phyloP scores from a whole-genome alignment of 495 filamentous ascomycete genomes.

The Talaromyces nanjingensis region DNA sequence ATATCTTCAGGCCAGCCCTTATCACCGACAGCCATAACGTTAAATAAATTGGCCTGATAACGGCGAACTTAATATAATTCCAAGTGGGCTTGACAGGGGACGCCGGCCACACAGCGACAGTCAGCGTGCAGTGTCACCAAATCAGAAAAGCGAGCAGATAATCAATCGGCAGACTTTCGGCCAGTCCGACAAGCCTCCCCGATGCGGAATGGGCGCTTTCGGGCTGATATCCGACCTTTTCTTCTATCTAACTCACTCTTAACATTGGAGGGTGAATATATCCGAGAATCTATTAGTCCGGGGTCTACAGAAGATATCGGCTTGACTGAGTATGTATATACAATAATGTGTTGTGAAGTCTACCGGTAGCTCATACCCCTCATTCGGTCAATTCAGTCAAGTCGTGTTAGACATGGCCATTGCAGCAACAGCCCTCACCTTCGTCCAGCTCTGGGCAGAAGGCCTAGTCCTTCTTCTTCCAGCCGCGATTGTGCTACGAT shows the following conservation, averaged over 20 bases:
- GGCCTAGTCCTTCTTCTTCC: not conserved
- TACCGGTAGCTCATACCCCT: too few relatives aligned
- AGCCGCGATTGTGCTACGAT: constrained; percentile 1
- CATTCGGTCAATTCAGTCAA: too few relatives aligned
- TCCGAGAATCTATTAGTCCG: not conserved
- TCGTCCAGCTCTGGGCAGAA: not conserved
- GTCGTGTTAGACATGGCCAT: not conserved
- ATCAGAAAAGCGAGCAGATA: not conserved
- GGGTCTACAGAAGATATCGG: not conserved
- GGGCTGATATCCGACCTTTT: not conserved
- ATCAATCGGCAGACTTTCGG: not conserved
- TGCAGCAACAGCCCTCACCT: not conserved
- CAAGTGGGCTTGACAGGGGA: not conserved
- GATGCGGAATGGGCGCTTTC: not conserved
- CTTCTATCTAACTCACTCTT: not conserved
- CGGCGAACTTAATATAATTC: not conserved
- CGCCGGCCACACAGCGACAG: not conserved
- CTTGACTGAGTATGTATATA: too few relatives aligned
- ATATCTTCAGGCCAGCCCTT: not conserved
- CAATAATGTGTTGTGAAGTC: not conserved
- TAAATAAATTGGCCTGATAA: not conserved
- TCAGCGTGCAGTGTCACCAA: not conserved
- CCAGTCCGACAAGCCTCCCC: not conserved
- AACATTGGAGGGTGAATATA: not conserved
- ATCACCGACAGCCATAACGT: not conserved